These are phyloP conservation scores for Miscanthus sacchariflorus DNA, from an alignment of 202 grass and related monocot species.

Conservation along the genomic window DNA sequence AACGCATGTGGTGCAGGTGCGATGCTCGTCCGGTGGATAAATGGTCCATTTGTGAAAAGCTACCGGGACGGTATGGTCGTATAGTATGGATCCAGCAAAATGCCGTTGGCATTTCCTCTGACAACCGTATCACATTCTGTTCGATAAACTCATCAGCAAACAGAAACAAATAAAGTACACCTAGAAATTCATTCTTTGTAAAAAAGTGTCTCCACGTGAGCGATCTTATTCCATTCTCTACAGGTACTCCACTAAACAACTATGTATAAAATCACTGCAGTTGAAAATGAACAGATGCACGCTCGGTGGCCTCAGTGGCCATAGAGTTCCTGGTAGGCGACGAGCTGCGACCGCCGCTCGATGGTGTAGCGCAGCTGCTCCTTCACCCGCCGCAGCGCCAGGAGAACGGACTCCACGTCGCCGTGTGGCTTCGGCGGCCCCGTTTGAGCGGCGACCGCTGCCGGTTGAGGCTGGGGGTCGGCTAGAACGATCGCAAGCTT, in stretches of 20 bases:
- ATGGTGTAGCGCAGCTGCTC: conserved; percentile 82
- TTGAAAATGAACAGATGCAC: background rate
- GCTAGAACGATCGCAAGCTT: conserved; percentile 65
- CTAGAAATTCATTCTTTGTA: background rate
- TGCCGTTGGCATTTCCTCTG: background rate
- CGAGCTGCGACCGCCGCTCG: conserved; percentile 57
- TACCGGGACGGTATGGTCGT: background rate
- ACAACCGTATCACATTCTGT: background rate
- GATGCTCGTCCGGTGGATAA: background rate
- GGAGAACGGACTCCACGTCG: conserved; percentile 85
- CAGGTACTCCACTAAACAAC: background rate
- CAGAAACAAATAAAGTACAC: background rate
- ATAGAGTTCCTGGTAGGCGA: conserved; percentile 64
- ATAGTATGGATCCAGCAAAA: background rate
- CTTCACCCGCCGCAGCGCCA: conserved; percentile 84
- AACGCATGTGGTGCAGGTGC: background rate
- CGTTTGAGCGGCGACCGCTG: background rate
- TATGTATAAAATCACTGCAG: background rate
- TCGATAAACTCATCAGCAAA: background rate
- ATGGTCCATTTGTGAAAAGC: background rate
- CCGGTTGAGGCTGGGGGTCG: conserved; percentile 28
- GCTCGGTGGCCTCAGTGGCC: conserved; percentile 41
- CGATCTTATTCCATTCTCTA: conserved; percentile 33
- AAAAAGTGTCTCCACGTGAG: background rate
- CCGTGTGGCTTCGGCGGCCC: conserved; percentile 9